Evolutionary conservation across 148 eudicot genomes (phyloP).

Genomic region (Bassia scoparia): DNA sequence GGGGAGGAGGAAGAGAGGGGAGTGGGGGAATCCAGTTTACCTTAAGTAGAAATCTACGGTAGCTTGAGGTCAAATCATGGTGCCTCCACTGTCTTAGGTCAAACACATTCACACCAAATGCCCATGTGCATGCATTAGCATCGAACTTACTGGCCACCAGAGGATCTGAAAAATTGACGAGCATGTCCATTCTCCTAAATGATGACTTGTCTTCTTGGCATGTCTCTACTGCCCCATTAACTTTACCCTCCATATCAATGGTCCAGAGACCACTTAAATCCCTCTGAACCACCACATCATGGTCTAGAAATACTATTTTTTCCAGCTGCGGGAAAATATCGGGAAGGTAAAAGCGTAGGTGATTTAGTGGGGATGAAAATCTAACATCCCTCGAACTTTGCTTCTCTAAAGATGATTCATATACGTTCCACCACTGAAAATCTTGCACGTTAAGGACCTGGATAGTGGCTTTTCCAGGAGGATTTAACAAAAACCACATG

Average conservation of each 20-base stretch:
- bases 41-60: constrained; percentile 60
- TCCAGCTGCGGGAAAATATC: constrained; percentile 72
- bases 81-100: constrained; percentile 77
- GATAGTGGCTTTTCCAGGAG: constrained; percentile 75
- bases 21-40: constrained; percentile 34
- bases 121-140: constrained; percentile 82
- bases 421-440: constrained; percentile 48
- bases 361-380: constrained; percentile 79
- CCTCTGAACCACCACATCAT: constrained; percentile 87
- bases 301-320: constrained; percentile 87
- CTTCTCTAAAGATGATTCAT: constrained; percentile 35
- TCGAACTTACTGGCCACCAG: constrained; percentile 50
- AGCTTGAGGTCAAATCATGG: constrained; percentile 53
- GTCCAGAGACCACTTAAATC: constrained; percentile 73
- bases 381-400: constrained; percentile 64
- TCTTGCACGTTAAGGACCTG: constrained; percentile 56
- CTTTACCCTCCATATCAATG: constrained; percentile 69
- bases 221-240: constrained; percentile 88
- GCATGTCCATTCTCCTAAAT: constrained; percentile 59
- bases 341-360: constrained; percentile 89
- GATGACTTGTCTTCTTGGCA: constrained; percentile 62
- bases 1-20: no score
- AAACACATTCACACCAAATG: constrained; percentile 96
- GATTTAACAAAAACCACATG: constrained; percentile 88
- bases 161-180: constrained; percentile 80